phyloP scores from a whole-genome alignment of 306 rosid species.

The Prunus fruticosa region DNA sequence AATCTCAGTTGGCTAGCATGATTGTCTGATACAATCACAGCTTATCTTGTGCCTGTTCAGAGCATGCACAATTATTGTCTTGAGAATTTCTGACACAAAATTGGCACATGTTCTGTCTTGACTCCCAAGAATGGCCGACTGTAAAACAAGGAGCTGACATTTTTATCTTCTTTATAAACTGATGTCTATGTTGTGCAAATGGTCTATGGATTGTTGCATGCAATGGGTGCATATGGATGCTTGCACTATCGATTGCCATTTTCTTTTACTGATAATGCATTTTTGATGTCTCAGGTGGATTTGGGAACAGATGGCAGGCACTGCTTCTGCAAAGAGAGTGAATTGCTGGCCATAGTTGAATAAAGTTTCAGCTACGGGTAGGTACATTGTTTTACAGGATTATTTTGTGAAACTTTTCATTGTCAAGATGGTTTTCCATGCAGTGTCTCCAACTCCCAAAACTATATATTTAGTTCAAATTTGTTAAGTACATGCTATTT shows the following conservation, averaged over 20 bases:
- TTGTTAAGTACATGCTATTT: not conserved
- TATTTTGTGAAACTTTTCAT: not conserved
- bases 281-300: constrained; percentile 67
- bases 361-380: constrained; percentile 16
- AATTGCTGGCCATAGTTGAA: constrained; percentile 80
- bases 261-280: not conserved
- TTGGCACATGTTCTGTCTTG: not conserved
- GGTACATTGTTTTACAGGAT: not conserved
- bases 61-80: not conserved
- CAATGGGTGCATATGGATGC: not conserved
- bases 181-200: not conserved
- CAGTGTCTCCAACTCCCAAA: not conserved
- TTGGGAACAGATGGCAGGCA: constrained; percentile 75
- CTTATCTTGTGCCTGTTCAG: not conserved
- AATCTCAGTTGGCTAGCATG: not conserved
- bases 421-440: not conserved
- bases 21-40: not conserved
- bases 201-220: not conserved
- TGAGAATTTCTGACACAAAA: not conserved
- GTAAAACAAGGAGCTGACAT: not conserved
- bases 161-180: not conserved
- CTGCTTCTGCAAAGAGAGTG: constrained; percentile 84
- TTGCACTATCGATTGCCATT: not conserved
- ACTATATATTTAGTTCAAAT: not conserved
- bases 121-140: not conserved